Conservation (phyloP, 225 moss, liverwort and hornwort species). For the Antitrichia curtipendula region DNA sequence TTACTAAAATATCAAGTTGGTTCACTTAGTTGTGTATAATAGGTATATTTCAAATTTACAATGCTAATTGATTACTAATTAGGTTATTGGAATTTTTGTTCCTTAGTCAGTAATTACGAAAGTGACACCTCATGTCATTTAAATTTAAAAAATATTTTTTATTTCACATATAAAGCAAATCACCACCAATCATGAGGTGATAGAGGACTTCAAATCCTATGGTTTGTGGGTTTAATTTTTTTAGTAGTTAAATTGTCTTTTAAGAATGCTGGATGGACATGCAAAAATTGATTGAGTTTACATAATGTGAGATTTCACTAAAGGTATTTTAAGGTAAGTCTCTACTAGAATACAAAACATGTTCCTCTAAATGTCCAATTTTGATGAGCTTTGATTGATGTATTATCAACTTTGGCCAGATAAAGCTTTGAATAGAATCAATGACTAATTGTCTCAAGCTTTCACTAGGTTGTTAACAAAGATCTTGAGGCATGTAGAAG, state of each 20-base stretch:
- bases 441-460: background rate
- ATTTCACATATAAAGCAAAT: background rate
- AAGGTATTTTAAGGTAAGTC: background rate
- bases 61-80: background rate
- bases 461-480: background rate
- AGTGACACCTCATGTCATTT: background rate
- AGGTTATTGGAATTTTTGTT: background rate
- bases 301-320: background rate
- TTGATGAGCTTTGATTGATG: background rate
- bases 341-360: accelerated
- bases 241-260: no score
- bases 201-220: no score
- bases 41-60: background rate
- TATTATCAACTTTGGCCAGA: background rate
- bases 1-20: background rate
- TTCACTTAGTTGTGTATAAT: background rate
- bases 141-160: background rate
- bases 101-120: background rate
- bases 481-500: background rate
- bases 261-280: no score
- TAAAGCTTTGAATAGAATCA: background rate
- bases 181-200: background rate
- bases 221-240: no score
- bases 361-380: accelerated
- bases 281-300: no score